A percentile compares a stretch with the other conserved stretches of the same genome.
These are phyloP conservation scores for Populus davidiana DNA, from an alignment of 345 rosid genomes.

Conservation along the genomic window DNA sequence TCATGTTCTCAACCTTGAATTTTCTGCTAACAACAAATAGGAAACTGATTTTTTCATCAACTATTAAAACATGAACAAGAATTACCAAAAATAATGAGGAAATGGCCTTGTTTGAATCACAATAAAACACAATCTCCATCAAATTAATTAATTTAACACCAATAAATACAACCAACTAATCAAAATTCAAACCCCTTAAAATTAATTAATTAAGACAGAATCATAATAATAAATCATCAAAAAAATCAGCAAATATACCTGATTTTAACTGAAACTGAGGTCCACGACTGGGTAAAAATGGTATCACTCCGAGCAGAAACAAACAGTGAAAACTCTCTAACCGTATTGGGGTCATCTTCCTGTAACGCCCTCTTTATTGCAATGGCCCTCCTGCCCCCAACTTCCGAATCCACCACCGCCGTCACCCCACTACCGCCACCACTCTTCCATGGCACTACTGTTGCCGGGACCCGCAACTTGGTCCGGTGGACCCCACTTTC, in stretches of 20 bases:
- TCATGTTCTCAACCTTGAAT: neutral
- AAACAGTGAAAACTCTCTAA: constrained; percentile 53
- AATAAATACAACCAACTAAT: neutral
- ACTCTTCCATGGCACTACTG: constrained; percentile 52
- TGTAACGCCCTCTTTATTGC: constrained; percentile 60
- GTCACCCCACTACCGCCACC: constrained; percentile 23
- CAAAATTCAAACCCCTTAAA: neutral
- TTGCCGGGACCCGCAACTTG: constrained; percentile 45
- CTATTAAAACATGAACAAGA: too few species aligned
- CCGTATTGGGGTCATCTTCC: constrained; percentile 37
- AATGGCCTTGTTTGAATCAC: neutral
- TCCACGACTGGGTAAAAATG: constrained; percentile 81
- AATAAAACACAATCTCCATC: neutral
- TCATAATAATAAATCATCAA: neutral
- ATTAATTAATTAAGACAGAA: neutral
- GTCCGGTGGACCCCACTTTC: constrained; percentile 18
- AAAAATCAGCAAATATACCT: constrained; percentile 36
- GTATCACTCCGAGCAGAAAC: constrained; percentile 58
- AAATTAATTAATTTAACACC: neutral
- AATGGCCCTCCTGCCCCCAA: constrained; percentile 54
- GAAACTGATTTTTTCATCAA: neutral
- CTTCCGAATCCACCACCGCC: constrained; percentile 55
- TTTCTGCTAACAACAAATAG: neutral
- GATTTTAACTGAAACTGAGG: constrained; percentile 45
- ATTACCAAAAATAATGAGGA: neutral